Evolutionary conservation across 139 green algal species (phyloP).

Genomic region (Medakamo hakoo): DNA sequence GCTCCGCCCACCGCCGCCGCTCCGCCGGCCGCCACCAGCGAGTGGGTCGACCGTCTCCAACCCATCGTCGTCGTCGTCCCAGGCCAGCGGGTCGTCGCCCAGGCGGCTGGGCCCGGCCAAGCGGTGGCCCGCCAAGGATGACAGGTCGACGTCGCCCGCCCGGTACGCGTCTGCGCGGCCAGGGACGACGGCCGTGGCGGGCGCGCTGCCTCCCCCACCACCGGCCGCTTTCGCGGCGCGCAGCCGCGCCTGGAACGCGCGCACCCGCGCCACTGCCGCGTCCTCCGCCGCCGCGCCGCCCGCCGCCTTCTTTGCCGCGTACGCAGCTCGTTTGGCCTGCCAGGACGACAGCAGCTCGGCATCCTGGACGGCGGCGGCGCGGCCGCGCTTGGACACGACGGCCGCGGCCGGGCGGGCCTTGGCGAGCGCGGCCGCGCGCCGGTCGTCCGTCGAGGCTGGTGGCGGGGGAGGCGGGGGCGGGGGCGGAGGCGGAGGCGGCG

Average conservation of each 20-base stretch:
- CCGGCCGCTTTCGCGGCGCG: not conserved
- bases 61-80: not conserved
- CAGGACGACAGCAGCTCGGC: too few relatives aligned
- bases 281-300: not conserved
- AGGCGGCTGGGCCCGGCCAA: not conserved
- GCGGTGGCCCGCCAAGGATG: not conserved
- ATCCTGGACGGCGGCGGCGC: too few relatives aligned
- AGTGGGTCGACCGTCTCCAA: not conserved
- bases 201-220: not conserved
- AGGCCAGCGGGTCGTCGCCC: not conserved
- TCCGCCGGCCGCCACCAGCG: not conserved
- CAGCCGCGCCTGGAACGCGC: not conserved
- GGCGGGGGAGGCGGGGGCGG: too few relatives aligned
- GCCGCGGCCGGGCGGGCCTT: too few relatives aligned
- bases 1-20: too few relatives aligned
- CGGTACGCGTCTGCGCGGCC: too few relatives aligned
- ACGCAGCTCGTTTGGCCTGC: not conserved
- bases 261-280: not conserved
- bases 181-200: too few relatives aligned
- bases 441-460: too few relatives aligned
- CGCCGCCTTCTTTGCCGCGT: not conserved
- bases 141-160: too few relatives aligned
- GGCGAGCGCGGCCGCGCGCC: too few relatives aligned
- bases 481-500: too few relatives aligned
- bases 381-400: too few relatives aligned